phyloP scores from a whole-genome alignment of 257 asterid species.

The Nicotiana noctiflora region DNA sequence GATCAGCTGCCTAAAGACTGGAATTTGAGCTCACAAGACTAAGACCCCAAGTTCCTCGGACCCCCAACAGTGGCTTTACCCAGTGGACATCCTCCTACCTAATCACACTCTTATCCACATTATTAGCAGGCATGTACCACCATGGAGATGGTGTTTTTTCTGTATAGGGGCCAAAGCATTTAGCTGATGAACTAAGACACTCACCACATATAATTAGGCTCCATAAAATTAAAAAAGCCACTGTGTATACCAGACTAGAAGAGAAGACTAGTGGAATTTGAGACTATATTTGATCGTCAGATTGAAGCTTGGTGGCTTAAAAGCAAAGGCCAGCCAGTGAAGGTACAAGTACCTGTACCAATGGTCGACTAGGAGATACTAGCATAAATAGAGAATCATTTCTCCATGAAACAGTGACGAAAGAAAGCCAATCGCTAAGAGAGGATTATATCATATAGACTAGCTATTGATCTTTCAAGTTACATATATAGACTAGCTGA shows the following conservation, averaged over 20 bases:
- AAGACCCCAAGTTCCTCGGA: background rate
- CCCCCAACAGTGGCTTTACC: constrained; percentile 1
- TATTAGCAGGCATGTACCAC: background rate
- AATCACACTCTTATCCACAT: background rate
- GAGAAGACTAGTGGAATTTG: background rate
- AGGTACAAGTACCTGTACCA: background rate
- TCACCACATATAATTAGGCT: background rate
- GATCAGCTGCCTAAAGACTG: background rate
- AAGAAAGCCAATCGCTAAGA: background rate
- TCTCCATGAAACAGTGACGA: background rate
- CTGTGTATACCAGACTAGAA: background rate
- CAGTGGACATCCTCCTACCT: background rate
- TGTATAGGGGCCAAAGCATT: background rate
- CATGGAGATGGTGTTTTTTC: background rate
- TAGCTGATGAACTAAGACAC: background rate
- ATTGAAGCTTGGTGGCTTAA: background rate
- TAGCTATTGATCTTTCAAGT: constrained; percentile 1
- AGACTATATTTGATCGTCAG: background rate
- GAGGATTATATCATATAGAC: background rate
- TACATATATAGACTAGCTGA: background rate
- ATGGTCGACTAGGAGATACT: background rate
- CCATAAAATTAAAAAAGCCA: background rate
- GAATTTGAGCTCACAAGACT: background rate
- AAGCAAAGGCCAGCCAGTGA: background rate
- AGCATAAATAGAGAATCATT: background rate